These are phyloP conservation scores for Tetrahymena thermophila DNA, from an alignment of 73 alveolate genomes.

Conservation along the genomic window DNA sequence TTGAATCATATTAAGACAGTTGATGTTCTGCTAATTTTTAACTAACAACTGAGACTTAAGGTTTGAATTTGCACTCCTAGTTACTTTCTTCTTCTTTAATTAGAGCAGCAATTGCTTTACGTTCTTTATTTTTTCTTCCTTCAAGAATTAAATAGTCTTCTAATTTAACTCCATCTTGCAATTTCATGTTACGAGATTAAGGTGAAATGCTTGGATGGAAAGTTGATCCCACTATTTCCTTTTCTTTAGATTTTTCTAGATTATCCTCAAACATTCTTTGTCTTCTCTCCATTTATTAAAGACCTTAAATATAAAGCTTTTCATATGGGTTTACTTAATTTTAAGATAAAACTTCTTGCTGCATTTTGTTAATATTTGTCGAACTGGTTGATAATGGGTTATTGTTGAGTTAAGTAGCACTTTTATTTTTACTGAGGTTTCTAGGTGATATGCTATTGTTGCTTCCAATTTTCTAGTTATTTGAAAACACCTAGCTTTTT, in stretches of 20 bases:
- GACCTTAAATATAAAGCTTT: background rate
- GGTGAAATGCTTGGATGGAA: background rate
- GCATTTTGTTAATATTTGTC: background rate
- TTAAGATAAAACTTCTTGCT: background rate
- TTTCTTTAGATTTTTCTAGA: background rate
- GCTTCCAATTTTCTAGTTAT: background rate
- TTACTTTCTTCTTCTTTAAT: background rate
- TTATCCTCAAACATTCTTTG: background rate
- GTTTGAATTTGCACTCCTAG: background rate
- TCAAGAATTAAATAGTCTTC: background rate
- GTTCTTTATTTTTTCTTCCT: background rate
- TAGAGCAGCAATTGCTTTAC: background rate
- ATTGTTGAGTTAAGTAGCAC: background rate
- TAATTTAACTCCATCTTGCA: background rate
- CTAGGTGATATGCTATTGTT: background rate
- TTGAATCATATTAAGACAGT: background rate
- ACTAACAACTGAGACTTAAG: background rate
- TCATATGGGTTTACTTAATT: background rate
- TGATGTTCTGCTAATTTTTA: background rate
- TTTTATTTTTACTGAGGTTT: background rate
- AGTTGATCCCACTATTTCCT: background rate
- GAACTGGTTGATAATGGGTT: background rate
- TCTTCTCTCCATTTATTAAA: background rate
- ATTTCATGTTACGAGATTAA: background rate
- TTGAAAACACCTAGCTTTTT: background rate